Base-by-base conservation (phyloP, 1,284 basidiomycete species). In the Heterobasidion irregulare region DNA sequence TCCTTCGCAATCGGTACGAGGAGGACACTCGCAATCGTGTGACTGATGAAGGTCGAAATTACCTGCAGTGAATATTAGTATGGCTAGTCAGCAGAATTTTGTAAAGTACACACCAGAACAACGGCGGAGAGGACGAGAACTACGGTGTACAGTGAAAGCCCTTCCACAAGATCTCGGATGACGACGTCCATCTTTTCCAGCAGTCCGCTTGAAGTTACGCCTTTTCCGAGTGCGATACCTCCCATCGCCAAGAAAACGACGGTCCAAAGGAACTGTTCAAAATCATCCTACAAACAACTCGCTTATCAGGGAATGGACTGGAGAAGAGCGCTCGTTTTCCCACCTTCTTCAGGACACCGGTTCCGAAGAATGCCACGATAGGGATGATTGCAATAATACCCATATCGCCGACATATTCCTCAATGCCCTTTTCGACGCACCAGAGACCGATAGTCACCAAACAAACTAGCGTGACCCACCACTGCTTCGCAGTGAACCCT, bases 191-290 rank as follows among this genome's bases (percentile, higher is more conserved):
- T 77, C 38, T 88, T 80, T 36, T 85, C 83, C 35, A 98, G 77
- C 44, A 99, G 75, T 0, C 97, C 96, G 45, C 92, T 96, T 2
- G 90, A 88, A 16, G 86, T 81, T 2, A 99, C 96, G 2, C 94
- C 95, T 67, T 98, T 93, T 50, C 96, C 97, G 2, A 98, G 82
- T 0, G 94, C 93, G 53, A 98, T 96, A 38, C 97, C 96, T 16
- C 97, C 96, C 96, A 99, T 99, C n/a, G 94, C 94, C 53, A 95
- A 76, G 73, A 94, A 90, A 33, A 96, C 93, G 59, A 97, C 94
- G 0, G 89, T 89, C 94, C 94, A 97, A 58, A 89, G 79, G 72
- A 95, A 95, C 64, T 90, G 89, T 66, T 95, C 94, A 70, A 97
- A 97, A 71, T 97, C 94, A 63, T 94, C 92, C 92, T 94, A 66